Percentiles rank a stretch among this genome's conserved stretches.
Conservation (phyloP, 805 yeast species). For the Saturnispora dispora region DNA sequence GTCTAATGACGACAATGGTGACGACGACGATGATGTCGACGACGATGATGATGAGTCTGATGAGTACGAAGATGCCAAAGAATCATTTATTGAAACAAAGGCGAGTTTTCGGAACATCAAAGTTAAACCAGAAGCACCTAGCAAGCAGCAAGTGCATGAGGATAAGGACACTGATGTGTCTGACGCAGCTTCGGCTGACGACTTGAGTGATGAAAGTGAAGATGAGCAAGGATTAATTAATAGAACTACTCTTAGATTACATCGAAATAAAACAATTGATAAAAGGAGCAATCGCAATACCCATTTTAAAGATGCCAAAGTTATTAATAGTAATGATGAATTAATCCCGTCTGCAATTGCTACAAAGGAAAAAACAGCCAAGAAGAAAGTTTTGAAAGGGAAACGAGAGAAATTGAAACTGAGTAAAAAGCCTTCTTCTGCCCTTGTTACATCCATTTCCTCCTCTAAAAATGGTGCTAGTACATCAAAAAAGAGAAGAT, state of each 20-base stretch:
- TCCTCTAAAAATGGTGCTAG: neutral
- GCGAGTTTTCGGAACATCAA: neutral
- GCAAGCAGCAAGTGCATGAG: neutral
- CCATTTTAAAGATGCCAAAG: neutral
- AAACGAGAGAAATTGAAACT: neutral
- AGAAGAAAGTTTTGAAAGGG: neutral
- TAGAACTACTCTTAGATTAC: constrained; percentile 5
- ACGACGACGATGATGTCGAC: neutral
- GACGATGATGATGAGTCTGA: neutral
- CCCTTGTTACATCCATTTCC: neutral
- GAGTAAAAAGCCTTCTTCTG: neutral
- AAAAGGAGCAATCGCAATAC: constrained; percentile 1
- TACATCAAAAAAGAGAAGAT: constrained; percentile 4
- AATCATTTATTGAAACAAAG: neutral
- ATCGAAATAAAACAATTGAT: neutral
- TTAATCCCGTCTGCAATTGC: constrained; percentile 4
- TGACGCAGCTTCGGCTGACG: constrained; percentile 2
- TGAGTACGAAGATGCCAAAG: neutral
- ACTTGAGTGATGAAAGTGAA: constrained; percentile 7
- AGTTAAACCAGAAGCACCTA: neutral
- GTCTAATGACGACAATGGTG: neutral
- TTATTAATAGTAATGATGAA: constrained; percentile 5
- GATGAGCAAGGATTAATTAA: constrained; percentile 1
- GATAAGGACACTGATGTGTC: neutral
- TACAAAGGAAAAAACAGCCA: neutral